Conservation (phyloP, 2,329 filamentous ascomycete species). For the Stachybotrys chlorohalonatus region DNA sequence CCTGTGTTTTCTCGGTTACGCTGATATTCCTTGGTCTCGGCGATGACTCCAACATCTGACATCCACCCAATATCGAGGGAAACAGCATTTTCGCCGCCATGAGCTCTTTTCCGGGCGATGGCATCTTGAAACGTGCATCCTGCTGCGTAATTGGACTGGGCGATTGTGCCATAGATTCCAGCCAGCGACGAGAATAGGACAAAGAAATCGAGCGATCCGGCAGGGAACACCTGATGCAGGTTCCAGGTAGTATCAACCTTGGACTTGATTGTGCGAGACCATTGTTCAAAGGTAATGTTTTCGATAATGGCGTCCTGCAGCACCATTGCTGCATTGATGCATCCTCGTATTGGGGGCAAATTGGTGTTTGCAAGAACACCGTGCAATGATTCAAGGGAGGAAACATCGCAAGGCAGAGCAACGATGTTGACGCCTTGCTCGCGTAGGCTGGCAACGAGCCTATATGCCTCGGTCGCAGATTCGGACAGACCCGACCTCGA, state of each 20-base stretch:
- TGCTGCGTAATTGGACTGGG: background rate
- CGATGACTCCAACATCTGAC: background rate
- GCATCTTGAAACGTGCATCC: background rate
- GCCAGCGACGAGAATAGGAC: background rate
- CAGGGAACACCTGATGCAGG: background rate
- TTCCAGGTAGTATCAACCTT: background rate
- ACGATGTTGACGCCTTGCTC: background rate
- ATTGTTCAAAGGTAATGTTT: background rate
- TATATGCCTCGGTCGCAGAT: background rate
- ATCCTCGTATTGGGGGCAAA: background rate
- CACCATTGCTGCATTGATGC: background rate
- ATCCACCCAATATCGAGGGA: background rate
- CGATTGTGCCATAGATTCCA: background rate
- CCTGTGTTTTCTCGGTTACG: background rate
- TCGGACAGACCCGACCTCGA: slow-evolving; percentile 1
- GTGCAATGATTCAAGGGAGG: background rate
- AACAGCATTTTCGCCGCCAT: background rate
- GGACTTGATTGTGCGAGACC: background rate
- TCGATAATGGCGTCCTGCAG: slow-evolving; percentile 2
- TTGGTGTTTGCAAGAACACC: background rate
- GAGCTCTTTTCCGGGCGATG: background rate
- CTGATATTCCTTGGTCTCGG: background rate
- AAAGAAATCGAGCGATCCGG: background rate
- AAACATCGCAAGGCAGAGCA: background rate
- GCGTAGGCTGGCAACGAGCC: background rate